These are phyloP conservation scores for Phaffomyces thermotolerans DNA, from an alignment of 805 yeast species.

Conservation along the genomic window DNA sequence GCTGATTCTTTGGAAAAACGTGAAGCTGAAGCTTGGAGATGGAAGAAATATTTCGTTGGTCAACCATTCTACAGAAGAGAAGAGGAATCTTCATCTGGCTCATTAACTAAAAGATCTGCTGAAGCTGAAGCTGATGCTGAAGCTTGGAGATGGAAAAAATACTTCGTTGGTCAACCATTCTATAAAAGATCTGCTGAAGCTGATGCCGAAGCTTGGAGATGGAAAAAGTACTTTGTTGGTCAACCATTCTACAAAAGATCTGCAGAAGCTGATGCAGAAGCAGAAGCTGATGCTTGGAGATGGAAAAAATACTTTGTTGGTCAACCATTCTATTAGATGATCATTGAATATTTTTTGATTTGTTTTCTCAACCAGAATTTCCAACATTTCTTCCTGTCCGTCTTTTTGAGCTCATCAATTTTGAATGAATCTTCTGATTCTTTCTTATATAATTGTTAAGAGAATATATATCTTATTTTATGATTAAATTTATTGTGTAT, in stretches of 20 bases:
- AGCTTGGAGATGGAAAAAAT: not conserved
- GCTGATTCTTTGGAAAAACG: constrained; percentile 13
- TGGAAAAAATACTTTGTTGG: not conserved
- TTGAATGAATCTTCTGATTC: not conserved
- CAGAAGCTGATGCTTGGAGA: not conserved
- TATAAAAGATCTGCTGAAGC: constrained; percentile 2
- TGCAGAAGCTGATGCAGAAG: not conserved
- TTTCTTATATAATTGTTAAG: constrained; percentile 1
- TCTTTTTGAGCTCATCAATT: not conserved
- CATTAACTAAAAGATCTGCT: constrained; percentile 11
- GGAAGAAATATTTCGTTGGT: constrained; percentile 14
- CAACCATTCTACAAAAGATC: constrained; percentile 6
- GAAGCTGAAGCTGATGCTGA: not conserved
- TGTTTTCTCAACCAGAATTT: not conserved
- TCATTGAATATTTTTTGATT: not conserved
- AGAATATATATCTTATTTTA: too few relatives aligned
- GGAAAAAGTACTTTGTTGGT: constrained; percentile 8
- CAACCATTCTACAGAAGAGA: constrained; percentile 8
- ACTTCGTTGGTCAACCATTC: constrained; percentile 13
- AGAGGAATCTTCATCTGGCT: constrained; percentile 7
- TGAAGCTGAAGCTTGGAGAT: constrained; percentile 19
- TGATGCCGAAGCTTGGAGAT: constrained; percentile 5
- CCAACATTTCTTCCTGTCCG: not conserved
- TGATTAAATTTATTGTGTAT: too few relatives aligned
- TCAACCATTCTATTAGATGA: constrained; percentile 13